Evolutionary conservation across 768 basidiomycete genomes (phyloP).

Genomic region (Postia placenta): DNA sequence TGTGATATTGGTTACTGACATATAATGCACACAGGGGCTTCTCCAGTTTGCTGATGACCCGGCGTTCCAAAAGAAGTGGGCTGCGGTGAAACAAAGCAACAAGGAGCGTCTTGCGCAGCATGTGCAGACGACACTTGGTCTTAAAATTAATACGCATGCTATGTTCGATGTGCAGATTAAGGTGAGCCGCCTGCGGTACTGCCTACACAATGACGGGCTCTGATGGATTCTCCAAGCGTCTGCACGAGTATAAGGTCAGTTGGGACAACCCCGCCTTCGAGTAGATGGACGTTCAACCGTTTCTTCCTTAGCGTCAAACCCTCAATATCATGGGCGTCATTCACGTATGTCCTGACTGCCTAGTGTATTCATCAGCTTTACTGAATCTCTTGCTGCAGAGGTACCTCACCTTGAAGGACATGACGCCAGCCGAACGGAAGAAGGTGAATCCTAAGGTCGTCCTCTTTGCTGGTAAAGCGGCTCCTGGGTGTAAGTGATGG

Average conservation of each 20-base stretch:
- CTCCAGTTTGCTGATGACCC: constrained; percentile 66
- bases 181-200: constrained; percentile 27
- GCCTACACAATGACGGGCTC: constrained; percentile 10
- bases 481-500: constrained; percentile 69
- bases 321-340: constrained; percentile 90
- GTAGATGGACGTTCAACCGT: not conserved
- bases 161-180: constrained; percentile 93
- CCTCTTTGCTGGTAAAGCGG: constrained; percentile 98
- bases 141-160: constrained; percentile 66
- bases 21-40: constrained; percentile 35
- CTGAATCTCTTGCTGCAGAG: constrained; percentile 39
- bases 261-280: not conserved
- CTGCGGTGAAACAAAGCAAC: constrained; percentile 81
- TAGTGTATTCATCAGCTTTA: not conserved
- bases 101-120: constrained; percentile 82
- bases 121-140: constrained; percentile 64
- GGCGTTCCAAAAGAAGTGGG: constrained; percentile 75
- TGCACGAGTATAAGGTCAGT: constrained; percentile 87
- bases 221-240: constrained; percentile 44
- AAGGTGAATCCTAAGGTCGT: constrained; percentile 81
- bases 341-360: constrained; percentile 46
- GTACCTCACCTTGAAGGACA: constrained; percentile 74
- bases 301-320: constrained; percentile 65
- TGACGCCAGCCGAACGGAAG: constrained; percentile 74
- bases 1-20: not conserved